phyloP scores from a whole-genome alignment of 352 stramenopile species.

The Phytophthora chlamydospora region DNA sequence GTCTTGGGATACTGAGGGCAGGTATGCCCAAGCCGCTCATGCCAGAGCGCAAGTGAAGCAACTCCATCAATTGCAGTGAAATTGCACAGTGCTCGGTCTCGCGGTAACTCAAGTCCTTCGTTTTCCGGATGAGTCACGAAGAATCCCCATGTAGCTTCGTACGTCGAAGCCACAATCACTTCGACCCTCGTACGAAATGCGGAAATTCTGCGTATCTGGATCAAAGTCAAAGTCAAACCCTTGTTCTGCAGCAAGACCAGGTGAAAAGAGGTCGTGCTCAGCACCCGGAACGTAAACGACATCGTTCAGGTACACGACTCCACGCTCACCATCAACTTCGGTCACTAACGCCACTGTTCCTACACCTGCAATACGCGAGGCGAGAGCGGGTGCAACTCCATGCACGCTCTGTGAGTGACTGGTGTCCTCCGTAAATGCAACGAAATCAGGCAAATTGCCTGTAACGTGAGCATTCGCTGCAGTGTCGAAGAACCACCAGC shows the following conservation, averaged over 20 bases:
- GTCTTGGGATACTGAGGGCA: slow-evolving; percentile 11
- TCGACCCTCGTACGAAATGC: background rate
- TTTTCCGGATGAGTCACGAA: background rate
- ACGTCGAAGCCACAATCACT: background rate
- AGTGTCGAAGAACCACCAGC: slow-evolving; percentile 6
- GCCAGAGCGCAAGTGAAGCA: slow-evolving; percentile 3
- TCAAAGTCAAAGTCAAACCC: slow-evolving; percentile 4
- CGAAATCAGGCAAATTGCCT: background rate
- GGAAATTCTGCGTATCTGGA: background rate
- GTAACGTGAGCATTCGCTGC: slow-evolving; percentile 2
- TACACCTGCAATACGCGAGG: slow-evolving; percentile 5
- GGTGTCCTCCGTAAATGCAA: background rate
- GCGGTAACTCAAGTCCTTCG: no score
- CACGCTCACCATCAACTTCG: slow-evolving; percentile 5
- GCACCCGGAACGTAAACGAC: slow-evolving; percentile 6
- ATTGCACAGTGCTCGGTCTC: no score
- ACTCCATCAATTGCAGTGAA: background rate
- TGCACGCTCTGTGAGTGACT: slow-evolving; percentile 1
- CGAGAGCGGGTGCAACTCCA: background rate
- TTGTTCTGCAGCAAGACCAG: background rate
- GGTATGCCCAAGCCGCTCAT: slow-evolving; percentile 3
- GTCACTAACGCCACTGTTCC: slow-evolving; percentile 8
- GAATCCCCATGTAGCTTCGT: slow-evolving; percentile 10
- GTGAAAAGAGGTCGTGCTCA: background rate
- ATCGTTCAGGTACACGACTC: slow-evolving; percentile 3